Evolutionary conservation across 257 asterid species (phyloP).

Genomic region (Voacanga thouarsii): DNA sequence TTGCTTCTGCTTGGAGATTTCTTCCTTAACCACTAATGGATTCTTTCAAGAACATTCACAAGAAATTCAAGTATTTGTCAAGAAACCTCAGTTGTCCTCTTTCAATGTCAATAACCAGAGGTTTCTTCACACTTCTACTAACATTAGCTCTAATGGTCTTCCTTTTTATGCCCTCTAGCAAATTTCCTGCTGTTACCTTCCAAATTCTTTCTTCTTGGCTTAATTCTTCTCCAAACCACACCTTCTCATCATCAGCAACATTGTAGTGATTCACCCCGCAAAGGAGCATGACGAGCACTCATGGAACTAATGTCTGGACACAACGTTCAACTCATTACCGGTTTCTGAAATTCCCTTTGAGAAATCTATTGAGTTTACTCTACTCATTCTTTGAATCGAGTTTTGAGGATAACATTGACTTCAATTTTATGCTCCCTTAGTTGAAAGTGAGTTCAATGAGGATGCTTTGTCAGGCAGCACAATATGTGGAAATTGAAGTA

Average conservation of each 20-base stretch:
- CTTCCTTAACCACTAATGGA: constrained; percentile 28
- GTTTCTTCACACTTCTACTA: constrained; percentile 28
- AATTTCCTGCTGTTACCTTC: constrained; percentile 29
- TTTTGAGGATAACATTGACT: constrained; percentile 57
- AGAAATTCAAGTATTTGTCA: constrained; percentile 18
- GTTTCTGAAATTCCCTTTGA: no score
- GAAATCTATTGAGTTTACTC: constrained; percentile 37
- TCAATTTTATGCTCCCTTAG: constrained; percentile 35
- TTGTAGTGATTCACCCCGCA: constrained; percentile 32
- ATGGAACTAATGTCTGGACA: constrained; percentile 61
- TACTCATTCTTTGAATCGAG: constrained; percentile 44
- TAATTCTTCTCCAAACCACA: constrained; percentile 22
- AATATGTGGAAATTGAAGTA: constrained; percentile 12
- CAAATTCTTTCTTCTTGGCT: constrained; percentile 16
- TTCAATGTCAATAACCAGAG: constrained; percentile 28
- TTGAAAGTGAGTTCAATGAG: constrained; percentile 32
- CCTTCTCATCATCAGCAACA: constrained; percentile 17
- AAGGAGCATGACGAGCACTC: constrained; percentile 57
- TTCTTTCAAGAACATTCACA: constrained; percentile 25
- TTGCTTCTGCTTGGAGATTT: background rate
- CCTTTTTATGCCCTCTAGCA: constrained; percentile 23
- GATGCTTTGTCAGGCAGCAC: constrained; percentile 27
- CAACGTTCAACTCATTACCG: constrained; percentile 35
- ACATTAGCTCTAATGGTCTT: constrained; percentile 32
- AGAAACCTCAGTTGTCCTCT: constrained; percentile 25